A percentile compares a stretch with the other conserved stretches of the same genome.
phyloP scores from a whole-genome alignment of 129 eudicot genomes.

The Glebionis coronaria region DNA sequence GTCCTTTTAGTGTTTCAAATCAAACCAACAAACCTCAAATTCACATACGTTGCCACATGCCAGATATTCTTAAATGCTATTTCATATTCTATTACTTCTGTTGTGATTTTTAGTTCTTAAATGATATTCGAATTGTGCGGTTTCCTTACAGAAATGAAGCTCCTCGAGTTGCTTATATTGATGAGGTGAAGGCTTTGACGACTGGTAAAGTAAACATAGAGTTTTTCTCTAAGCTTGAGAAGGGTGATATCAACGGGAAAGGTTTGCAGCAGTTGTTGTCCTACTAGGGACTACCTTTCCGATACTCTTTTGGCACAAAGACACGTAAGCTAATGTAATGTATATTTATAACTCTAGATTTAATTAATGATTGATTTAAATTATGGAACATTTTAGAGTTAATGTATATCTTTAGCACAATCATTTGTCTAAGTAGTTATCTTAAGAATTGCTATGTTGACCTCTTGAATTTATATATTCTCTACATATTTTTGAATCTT shows the following conservation, averaged over 20 bases:
- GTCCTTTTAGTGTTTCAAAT: not conserved
- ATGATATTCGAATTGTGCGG: not conserved
- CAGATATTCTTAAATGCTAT: conserved; percentile 40
- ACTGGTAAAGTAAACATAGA: conserved; percentile 71
- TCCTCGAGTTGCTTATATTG: conserved; percentile 95
- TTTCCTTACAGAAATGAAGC: conserved; percentile 75
- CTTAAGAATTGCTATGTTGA: not conserved
- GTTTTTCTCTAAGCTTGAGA: conserved; percentile 84
- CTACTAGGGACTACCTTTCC: too few relatives aligned
- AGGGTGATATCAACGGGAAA: conserved; percentile 91
- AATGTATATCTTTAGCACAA: conserved; percentile 6
- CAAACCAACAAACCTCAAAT: conserved; percentile 63
- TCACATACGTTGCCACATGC: conserved; percentile 92
- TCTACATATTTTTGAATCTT: not conserved
- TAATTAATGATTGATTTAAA: too few relatives aligned
- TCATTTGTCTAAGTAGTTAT: not conserved
- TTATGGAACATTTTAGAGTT: conserved; percentile 5
- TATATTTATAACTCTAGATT: too few relatives aligned
- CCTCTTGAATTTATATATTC: not conserved
- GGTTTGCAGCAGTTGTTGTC: too few relatives aligned
- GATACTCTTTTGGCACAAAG: too few relatives aligned
- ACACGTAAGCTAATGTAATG: too few relatives aligned
- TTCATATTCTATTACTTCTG: not conserved
- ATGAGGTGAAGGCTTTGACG: conserved; percentile 76
- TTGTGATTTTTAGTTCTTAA: conserved; percentile 14